phyloP scores from a whole-genome alignment of 2,329 filamentous ascomycete genomes.

The Alternaria postmessia region DNA sequence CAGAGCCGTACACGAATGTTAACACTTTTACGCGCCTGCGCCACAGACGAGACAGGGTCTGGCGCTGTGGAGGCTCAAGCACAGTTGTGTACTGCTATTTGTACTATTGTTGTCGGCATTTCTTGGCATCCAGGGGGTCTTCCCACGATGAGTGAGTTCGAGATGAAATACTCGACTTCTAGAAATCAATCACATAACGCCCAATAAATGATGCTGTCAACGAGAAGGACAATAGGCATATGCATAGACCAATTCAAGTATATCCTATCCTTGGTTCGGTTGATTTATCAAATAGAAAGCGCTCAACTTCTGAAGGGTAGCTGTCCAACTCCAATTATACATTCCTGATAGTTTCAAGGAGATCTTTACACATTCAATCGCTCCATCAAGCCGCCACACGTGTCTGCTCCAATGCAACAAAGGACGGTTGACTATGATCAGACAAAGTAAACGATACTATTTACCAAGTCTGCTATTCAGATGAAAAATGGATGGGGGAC shows the following conservation, averaged over 20 bases:
- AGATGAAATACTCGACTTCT: neutral
- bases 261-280: neutral
- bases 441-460: neutral
- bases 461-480: neutral
- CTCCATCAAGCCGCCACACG: neutral
- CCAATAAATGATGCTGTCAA: neutral
- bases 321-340: neutral
- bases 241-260: neutral
- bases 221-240: neutral
- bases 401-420: neutral
- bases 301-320: neutral
- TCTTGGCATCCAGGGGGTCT: neutral
- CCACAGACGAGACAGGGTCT: conserved; percentile 24
- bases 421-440: neutral
- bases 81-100: conserved; percentile 7
- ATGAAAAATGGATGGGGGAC: neutral
- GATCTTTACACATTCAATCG: neutral
- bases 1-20: conserved; percentile 29
- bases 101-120: conserved; percentile 5
- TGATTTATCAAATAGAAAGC: neutral
- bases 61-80: conserved; percentile 22
- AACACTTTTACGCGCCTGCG: conserved; percentile 28
- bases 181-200: neutral
- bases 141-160: neutral
- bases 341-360: neutral